phyloP scores from a whole-genome alignment of 169 alveolate genomes.

The Toxoplasma gondii region DNA sequence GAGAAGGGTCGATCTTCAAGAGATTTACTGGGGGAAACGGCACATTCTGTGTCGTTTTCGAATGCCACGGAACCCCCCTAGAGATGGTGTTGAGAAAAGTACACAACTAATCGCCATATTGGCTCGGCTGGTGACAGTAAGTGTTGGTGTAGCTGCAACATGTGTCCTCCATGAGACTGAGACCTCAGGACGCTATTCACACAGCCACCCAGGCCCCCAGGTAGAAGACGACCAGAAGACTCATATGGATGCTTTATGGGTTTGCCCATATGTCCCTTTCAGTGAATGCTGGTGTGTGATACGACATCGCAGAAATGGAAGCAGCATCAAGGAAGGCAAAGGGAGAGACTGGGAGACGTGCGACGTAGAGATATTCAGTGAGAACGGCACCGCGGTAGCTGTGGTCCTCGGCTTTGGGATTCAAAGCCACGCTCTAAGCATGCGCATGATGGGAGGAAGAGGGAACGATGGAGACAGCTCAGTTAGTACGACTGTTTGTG shows the following conservation, averaged over 20 bases:
- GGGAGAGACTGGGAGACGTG: neutral
- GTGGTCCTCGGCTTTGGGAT: neutral
- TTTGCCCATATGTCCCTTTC: slow-evolving; percentile 2
- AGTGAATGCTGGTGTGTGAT: slow-evolving; percentile 11
- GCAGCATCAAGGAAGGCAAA: neutral
- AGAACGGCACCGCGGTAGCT: neutral
- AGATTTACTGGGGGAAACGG: neutral
- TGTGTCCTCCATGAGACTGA: neutral
- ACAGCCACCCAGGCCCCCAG: neutral
- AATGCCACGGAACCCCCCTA: neutral
- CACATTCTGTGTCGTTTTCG: neutral
- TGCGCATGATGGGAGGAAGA: too few relatives aligned
- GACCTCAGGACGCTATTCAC: neutral
- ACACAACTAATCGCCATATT: neutral
- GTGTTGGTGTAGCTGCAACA: neutral
- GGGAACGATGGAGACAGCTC: too few relatives aligned
- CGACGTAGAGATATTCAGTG: neutral
- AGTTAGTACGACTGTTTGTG: neutral
- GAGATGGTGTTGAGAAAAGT: neutral
- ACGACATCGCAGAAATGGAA: neutral
- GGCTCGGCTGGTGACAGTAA: slow-evolving; percentile 9
- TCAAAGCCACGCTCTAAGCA: too few relatives aligned
- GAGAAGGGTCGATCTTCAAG: neutral
- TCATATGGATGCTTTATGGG: neutral
- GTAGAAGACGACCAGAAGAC: neutral